Evolutionary conservation across 2,329 filamentous ascomycete species (phyloP), one percentile per base, ranked within the genome.

Genomic region (Xenoacremonium recifei): DNA sequence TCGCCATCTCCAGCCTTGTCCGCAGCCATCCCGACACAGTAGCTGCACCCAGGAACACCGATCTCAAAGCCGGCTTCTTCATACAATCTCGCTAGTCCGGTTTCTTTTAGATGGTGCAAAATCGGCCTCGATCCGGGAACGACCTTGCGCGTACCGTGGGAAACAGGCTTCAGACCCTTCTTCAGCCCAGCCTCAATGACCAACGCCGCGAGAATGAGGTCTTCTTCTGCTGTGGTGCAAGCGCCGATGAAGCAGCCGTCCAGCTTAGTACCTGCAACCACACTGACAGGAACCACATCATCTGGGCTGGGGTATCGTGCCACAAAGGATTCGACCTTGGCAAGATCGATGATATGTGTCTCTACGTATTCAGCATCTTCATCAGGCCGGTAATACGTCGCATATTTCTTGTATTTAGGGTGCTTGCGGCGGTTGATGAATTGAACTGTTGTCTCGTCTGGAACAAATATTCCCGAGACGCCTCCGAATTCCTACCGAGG

Each of bases 191-290:
- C 55, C 33, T 68, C 61, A 3, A 72, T 55, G 2, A 71, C 65
- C 2, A 72, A 50, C 2, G 62, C 68, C 0, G 49, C 68, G 2
- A 72, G 50, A 11, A 72, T 62, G 1, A 71, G 50, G 42, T 72
- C 69, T 49, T 71, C 69, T 42, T 69, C 65, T 1, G 68, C 57
- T 1, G 69, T 71, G 2, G 69, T 72, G 41, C 69, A 72, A 4
- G 69, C 69, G 3, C 69, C 69, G 20, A 72, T 71, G 48, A 72
- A 72, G 42, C 62, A 65, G 3, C 68, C 69, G 34, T 71, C 67
- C 1, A 72, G 50, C 9, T 49, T 17, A 41, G 59, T 63, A 3
- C 57, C 60, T 5, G 40, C 51, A 10, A 54, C 50, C 5, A 66
- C 58, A 1, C 46, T 46, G 3, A 71, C 63, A 1, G 67, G 63